Base-by-base conservation (phyloP, 2,329 filamentous ascomycete genomes). In the Clonostachys rhizophaga region DNA sequence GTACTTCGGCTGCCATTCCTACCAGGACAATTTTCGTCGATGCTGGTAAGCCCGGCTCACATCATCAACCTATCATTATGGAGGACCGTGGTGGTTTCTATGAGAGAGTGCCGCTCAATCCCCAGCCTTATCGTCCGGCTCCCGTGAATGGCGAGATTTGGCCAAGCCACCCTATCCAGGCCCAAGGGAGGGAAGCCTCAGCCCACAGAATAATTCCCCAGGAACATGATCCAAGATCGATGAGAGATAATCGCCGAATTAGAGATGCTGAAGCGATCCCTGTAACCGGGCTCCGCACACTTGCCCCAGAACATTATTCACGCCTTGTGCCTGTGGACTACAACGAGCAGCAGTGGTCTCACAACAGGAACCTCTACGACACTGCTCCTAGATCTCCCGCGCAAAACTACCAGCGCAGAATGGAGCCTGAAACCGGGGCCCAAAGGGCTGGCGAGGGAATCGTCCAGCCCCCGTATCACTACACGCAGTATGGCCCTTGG, bases 81-180 rank as follows among this genome's bases (percentile, higher is more conserved):
- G 65, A 69, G 50, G 64, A 69, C 53, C 59, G 65, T 33, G 65
- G 64, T 47, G 63, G 64, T 14, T 67, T 68, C 46, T 65, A 56
- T 50, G 66, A 66, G 50, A 64, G 61, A 47, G 56, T 68, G 33
- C 40, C 24, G 24, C 24, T 30, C 24, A 30, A 30, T 6, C 39
- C 17, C 13, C 41, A 20, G n/a, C 41, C 42, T 33, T 33, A 18
- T 10, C 20, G 36, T 40, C 16, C 9, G 5, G 20, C 11, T 20
- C n/a, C 17, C 13, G 33, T 46, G 18, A 12, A 14, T n/a, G n/a
- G 12, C 36, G 36, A 13, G 18, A 14, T 41, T n/a, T 24, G 35
- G 16, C 16, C 17, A n/a, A 7, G 41, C 14, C 9, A 14, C 10
- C 12, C 17, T 34, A 14, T 39, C 34, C 35, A 17, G 11, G 17